Evolutionary conservation across 495 filamentous ascomycete genomes (phyloP), one percentile per base, ranked within the genome.

Genomic region (Aspergillus hancockii): DNA sequence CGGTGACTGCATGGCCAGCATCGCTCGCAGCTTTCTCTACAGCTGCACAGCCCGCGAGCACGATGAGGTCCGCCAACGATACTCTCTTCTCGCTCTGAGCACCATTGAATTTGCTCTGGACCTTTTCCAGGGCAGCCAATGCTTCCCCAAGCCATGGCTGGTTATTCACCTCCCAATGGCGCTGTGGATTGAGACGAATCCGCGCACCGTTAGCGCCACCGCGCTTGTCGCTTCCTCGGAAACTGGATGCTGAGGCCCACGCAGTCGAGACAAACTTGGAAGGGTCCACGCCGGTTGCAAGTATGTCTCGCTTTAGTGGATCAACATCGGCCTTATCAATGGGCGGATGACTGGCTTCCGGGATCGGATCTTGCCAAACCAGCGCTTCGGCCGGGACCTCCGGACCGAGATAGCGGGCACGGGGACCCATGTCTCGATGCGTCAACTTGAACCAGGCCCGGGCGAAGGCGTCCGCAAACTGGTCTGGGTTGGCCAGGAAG

Each of bases 391-490:
- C 66, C 12, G 88, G 88, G 12, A 88, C 75, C 73, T 90, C 88
- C 28, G 88, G 88, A 49, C 88, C 88, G 56, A 89, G 66, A 75
- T 84, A 90, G 68, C 85, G 85, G 34, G 77, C 64, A 19, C 85
- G 80, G 16, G 88, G 88, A 16, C 88, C 88, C 74, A 90, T 79
- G 68, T 90, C 88, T 71, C 88, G 85, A 75, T 90, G 88, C 36
- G 87, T 75, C 54, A 90, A 80, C 82, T 90, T 90, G 82, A 90
- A 90, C 88, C 88, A 90, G 52, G 88, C 87, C 49, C 83, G 81
- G 46, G 81, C 74, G 63, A 90, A 90, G 6, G 77, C 85, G 58
- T 88, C 84, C 50, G 79, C 79, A 52, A 89, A 80, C 77, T 88
- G 71, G 60, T 86, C 83, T 1, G 85, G 84, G 70, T 90, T 69